These are phyloP conservation scores for Sarocladium oryzae DNA, from an alignment of 2,329 filamentous ascomycete genomes.

Conservation along the genomic window DNA sequence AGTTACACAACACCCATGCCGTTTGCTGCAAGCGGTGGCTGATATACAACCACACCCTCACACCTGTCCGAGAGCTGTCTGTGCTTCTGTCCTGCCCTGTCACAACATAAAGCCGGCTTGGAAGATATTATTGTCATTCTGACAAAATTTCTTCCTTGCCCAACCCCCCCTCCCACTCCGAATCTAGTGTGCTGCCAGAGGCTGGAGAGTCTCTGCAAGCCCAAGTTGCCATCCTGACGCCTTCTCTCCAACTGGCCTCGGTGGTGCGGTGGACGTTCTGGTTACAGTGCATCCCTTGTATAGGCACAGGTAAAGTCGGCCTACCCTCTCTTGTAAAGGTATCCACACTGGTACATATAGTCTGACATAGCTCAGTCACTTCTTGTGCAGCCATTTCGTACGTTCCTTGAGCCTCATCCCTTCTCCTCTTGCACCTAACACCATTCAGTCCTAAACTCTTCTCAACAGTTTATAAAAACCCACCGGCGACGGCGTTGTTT, in stretches of 20 bases:
- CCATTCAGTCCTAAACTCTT: background rate
- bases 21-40: background rate
- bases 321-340: background rate
- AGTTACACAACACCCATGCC: slow-evolving; percentile 4
- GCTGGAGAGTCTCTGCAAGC: too few relatives aligned
- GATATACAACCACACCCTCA: slow-evolving; percentile 10
- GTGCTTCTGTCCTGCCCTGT: slow-evolving; percentile 2
- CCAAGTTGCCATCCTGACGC: background rate
- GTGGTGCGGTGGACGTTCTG: background rate
- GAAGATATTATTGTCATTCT: background rate
- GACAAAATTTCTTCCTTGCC: background rate
- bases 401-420: background rate
- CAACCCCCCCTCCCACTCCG: too few relatives aligned
- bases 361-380: background rate
- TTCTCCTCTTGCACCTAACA: background rate
- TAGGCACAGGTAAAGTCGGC: background rate
- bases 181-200: too few relatives aligned
- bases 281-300: background rate
- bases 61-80: background rate
- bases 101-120: background rate
- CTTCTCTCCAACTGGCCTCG: background rate
- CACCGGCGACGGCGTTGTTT: background rate
- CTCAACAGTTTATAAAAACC: background rate
- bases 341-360: background rate
- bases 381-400: background rate